A percentile compares a stretch with the other conserved stretches of the same genome.
Conservation (phyloP, 441 rosid genomes). For the Gossypium trilobum region DNA sequence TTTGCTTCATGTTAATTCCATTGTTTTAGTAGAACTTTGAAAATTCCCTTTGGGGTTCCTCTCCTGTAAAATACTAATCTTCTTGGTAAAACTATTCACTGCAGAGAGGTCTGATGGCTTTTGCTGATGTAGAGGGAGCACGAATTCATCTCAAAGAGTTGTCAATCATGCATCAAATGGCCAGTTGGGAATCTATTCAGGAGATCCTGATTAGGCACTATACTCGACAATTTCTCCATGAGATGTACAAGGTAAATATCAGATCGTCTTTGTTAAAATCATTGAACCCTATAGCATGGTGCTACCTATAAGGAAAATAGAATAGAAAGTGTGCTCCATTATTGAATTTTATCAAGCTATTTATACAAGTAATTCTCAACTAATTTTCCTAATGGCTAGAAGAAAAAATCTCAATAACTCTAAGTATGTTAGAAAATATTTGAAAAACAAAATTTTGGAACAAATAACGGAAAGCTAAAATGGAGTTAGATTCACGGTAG, state of each 20-base stretch:
- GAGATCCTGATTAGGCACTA: constrained; percentile 82
- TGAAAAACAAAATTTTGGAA: no score
- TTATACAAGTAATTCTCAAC: no score
- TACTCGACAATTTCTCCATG: constrained; percentile 81
- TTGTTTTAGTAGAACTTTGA: neutral
- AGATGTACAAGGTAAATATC: constrained; percentile 76
- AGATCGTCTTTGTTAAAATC: neutral
- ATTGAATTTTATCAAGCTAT: no score
- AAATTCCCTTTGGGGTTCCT: neutral
- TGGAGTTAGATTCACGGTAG: no score
- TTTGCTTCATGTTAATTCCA: neutral
- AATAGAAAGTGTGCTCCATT: no score
- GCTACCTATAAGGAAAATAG: neutral
- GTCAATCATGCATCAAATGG: constrained; percentile 77
- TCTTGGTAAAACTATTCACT: constrained; percentile 10
- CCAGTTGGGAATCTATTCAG: constrained; percentile 91
- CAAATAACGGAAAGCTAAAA: no score
- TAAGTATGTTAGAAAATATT: no score
- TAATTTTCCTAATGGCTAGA: no score
- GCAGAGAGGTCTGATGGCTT: constrained; percentile 95
- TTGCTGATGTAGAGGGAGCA: constrained; percentile 96
- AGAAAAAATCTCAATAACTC: no score
- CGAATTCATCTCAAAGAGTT: constrained; percentile 74
- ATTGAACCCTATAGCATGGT: neutral
- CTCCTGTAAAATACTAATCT: neutral